These are phyloP conservation scores for Epichloe uncinata DNA, from an alignment of 2,329 filamentous ascomycete species.

Conservation along the genomic window DNA sequence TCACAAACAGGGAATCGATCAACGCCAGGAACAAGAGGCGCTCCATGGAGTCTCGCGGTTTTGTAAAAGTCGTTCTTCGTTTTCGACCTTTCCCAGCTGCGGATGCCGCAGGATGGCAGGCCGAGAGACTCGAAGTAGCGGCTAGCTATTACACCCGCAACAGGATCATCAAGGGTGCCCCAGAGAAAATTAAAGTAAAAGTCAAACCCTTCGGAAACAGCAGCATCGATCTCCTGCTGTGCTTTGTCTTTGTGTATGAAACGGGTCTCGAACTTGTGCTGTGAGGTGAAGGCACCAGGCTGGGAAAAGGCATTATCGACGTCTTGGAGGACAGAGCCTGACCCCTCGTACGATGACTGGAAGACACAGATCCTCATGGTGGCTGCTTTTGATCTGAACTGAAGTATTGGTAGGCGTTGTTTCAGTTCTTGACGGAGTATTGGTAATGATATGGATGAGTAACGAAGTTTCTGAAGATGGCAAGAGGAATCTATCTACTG, in stretches of 20 bases:
- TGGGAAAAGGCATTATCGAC: neutral
- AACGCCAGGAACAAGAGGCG: neutral
- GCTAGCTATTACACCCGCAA: neutral
- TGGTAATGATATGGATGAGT: too few relatives aligned
- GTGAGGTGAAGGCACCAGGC: neutral
- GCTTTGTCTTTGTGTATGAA: neutral
- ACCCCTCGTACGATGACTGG: neutral
- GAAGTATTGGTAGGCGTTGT: too few relatives aligned
- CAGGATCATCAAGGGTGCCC: neutral
- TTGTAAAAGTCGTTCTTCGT: neutral
- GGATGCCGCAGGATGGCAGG: neutral
- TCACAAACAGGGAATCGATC: constrained; percentile 1
- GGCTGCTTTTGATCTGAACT: neutral
- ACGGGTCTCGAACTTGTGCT: neutral
- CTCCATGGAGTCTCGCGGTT: neutral
- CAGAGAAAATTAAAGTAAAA: constrained; percentile 1
- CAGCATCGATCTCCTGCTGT: neutral
- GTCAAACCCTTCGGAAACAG: neutral
- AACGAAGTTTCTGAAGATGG: too few relatives aligned
- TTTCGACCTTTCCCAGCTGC: neutral
- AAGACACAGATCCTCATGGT: neutral
- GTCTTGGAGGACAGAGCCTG: neutral
- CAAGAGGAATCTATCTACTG: too few relatives aligned
- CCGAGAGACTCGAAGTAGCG: neutral
- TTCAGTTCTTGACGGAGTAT: too few relatives aligned